Evolutionary conservation across 116 monocot genomes (phyloP), one percentile per base, ranked within the genome.

Genomic region (Papilionanthe hybrid): DNA sequence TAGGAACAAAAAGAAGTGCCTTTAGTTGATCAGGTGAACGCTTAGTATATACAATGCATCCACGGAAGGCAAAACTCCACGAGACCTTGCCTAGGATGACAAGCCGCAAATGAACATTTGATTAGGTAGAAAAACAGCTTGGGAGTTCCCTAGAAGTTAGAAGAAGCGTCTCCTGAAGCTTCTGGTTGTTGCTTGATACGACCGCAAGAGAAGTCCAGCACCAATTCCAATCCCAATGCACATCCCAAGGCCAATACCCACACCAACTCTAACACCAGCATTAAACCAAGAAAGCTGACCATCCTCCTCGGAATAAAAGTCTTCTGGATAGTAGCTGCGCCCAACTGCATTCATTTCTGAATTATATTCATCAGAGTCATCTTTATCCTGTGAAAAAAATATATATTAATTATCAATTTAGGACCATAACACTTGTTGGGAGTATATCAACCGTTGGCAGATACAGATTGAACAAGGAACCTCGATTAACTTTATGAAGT

Each of bases 281-380:
- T 88, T 86, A 72, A 90, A 88, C 88, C 86, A 88, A 45, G 91
- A 79, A 11, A 88, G 79, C 50, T 89, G 87, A 32, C 87, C 89
- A 57, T 92, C 89, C 75, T 88, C 88, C 49, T 91, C 91, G 10
- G 80, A 29, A 66, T 84, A 91, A 82, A 82, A 88, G 19, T 86
- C 90, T 80, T 90, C 92, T 0, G 83, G 80, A 82, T 90, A 75
- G 65, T 83, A 86, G 45, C 60, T 82, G 37, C 44, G 83, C 3
- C 77, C 77, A 15, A 55, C 55, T 23, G 11, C 49, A 78, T 88
- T 88, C 58, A 75, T 82, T 32, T 84, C 88, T 50, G 83, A 73
- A 58, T 87, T 86, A 78, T 81, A 84, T 60, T 84, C 87, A 87
- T 87, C 87, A 84, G 82, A 84, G 43, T 88, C 92, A 55, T 84